Evolutionary conservation across 768 basidiomycete genomes (phyloP), one percentile per base, ranked within the genome.

Genomic region (Naganishia vishniacii): DNA sequence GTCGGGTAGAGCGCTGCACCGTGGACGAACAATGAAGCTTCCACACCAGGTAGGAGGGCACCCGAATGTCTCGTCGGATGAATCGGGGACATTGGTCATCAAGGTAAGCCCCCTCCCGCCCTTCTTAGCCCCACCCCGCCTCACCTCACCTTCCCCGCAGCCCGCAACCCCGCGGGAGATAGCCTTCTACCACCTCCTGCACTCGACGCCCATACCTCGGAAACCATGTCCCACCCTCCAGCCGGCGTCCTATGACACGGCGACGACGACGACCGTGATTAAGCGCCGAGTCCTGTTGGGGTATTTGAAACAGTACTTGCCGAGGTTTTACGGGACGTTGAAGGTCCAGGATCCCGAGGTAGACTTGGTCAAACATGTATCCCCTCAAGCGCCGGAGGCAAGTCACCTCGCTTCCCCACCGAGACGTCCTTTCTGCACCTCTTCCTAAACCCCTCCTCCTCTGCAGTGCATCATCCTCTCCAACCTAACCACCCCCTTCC

Each of bases 321-420:
- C 92, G 12, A 82, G 80, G 44, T 95, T 90, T 76, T 81, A 85
- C 45, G 94, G 94, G 2, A 87, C 87, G 3, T 79, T 95, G 42
- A 83, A 80, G 67, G 77, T 94, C 3, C 79, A 88, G 75, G 86
- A 88, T n/a, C 72, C 83, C 73, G 63, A 86, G 9, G 81, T 25
- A 13, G 23, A 26, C n/a, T 48, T n/a, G 47, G 34, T 41, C 28
- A 49, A 5, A 25, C 18, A 28, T 4, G 13, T 18, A 8, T 28
- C 7, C 4, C 16, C 37, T 37, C 23, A n/a, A 23, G 23, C 12
- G n/a, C 8, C 37, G 9, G 53, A 56, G 34, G 53, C n/a, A 56
- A 37, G 37, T 37, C 34, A 9, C 31, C 32, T 18, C n/a, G 16
- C 49, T 48, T 26, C 48, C 48, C 25, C 18, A 16, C 23, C n/a